A percentile compares a stretch with the other conserved stretches of the same genome.
phyloP scores from a whole-genome alignment of 2,329 filamentous ascomycete species.

The Didymella pomorum region DNA sequence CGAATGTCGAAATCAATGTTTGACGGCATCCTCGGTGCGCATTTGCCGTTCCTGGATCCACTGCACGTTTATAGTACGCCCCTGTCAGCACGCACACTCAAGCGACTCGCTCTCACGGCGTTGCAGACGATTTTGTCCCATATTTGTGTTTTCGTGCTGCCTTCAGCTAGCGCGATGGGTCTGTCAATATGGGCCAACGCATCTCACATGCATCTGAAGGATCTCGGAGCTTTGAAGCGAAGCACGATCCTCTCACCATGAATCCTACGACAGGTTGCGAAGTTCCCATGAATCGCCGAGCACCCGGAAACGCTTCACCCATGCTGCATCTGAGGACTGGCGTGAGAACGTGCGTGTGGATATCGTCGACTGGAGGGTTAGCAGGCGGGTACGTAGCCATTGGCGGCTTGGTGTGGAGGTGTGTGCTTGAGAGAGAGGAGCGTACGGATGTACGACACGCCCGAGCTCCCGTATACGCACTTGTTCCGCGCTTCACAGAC shows the following conservation, averaged over 20 bases:
- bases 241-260: constrained; percentile 15
- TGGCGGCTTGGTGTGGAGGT: constrained; percentile 17
- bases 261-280: not conserved
- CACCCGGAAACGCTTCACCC: not conserved
- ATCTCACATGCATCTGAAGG: constrained; percentile 18
- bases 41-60: constrained; percentile 16
- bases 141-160: constrained; percentile 1
- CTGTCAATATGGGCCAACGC: constrained; percentile 22
- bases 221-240: constrained; percentile 23
- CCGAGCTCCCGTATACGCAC: constrained; percentile 19
- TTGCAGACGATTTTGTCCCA: constrained; percentile 6
- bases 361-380: constrained; percentile 12
- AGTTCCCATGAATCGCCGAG: constrained; percentile 5
- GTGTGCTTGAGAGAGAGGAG: constrained; percentile 10
- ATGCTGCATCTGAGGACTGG: constrained; percentile 8
- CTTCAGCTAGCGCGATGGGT: constrained; percentile 19
- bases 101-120: constrained; percentile 9
- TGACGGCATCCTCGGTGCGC: not conserved
- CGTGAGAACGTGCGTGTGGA: constrained; percentile 8
- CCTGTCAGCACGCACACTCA: constrained; percentile 13
- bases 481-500: constrained; percentile 16
- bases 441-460: constrained; percentile 13
- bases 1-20: not conserved
- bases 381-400: constrained; percentile 20
- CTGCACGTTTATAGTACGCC: constrained; percentile 16